Base-by-base conservation (phyloP, 805 yeast genomes). In the Kodamaea restingae region DNA sequence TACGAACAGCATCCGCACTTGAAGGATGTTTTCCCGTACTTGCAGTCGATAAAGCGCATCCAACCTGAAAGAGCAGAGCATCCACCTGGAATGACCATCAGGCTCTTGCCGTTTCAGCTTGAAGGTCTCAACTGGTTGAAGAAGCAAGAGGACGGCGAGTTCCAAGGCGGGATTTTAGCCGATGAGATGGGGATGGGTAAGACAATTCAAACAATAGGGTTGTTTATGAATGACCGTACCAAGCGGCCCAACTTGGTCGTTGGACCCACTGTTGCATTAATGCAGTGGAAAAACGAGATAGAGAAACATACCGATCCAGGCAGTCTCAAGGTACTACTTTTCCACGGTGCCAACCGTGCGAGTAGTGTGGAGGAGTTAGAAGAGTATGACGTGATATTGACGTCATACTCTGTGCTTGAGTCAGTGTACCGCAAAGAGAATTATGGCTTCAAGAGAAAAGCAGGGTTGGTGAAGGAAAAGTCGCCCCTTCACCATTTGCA, bases 131-230 rank as follows among this genome's bases (percentile, higher is more conserved):
- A 84, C 52, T 93, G 99, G 99, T 71, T 93, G 44, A 50, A 76
- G 10, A 71, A 78, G 35, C 98, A 91, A 62, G 98, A 91, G 55
- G 80, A 79, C 15, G 71, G 85, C 17, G 73, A 70, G 31, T 91
- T 84, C 60, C 71, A 75, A 11, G 98, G 98, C 18, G 98, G 98
- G 11, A 82, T 93, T 7, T 67, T 93, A 34, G 98, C 98, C 4
- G 99, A 93, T 67, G 99, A 93, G 62, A 93, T 93, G 99, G 99
- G 99, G 26, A 91, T 93, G 98, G 99, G 99, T 46, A 93, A 93
- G 54, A 93, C 99, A 0, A 90, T 93, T 36, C 98, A 93, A 63
- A 91, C 96, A 27, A 91, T 93, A 45, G 93, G 95, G 0, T 63
- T 93, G 32, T 76, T 93, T 54, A 78, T 90, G 79, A 60, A 71